A percentile compares a stretch with the other conserved stretches of the same genome.
Evolutionary conservation across 352 stramenopile genomes (phyloP).

Genomic region (Pythium brassicae): DNA sequence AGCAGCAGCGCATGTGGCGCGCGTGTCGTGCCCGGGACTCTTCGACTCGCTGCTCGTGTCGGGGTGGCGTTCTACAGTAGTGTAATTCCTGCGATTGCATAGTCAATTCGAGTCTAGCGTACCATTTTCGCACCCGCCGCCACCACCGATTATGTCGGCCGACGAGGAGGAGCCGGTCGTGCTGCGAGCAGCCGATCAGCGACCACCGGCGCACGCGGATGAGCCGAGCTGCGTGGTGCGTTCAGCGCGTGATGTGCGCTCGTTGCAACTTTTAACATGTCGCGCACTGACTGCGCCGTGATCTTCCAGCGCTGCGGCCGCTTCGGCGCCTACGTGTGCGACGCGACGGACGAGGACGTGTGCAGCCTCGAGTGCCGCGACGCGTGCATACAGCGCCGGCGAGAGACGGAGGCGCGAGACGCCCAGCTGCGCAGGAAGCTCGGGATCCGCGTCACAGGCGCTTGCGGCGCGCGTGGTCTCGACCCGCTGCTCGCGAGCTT

Average conservation of each 20-base stretch:
- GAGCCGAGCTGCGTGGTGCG: conserved; percentile 16
- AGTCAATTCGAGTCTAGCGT: no score
- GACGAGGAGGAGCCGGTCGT: conserved; percentile 2
- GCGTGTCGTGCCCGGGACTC: no score
- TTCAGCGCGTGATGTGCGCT: neutral
- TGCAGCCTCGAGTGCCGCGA: conserved; percentile 79
- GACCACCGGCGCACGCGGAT: conserved; percentile 4
- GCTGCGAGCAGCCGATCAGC: conserved; percentile 9
- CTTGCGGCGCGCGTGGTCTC: neutral
- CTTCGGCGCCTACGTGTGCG: conserved; percentile 78
- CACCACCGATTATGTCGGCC: no score
- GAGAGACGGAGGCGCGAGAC: neutral
- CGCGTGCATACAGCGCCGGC: conserved; percentile 21
- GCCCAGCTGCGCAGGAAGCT: conserved; percentile 12
- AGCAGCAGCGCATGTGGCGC: neutral
- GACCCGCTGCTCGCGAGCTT: conserved; percentile 14
- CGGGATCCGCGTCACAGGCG: conserved; percentile 23
- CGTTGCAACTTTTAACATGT: neutral
- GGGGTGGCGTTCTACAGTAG: no score
- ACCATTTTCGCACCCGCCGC: no score
- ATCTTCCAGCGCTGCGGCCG: conserved; percentile 54
- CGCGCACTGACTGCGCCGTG: neutral
- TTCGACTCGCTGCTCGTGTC: no score
- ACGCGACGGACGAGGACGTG: conserved; percentile 78
- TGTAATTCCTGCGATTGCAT: no score